Evolutionary conservation across 352 stramenopile species (phyloP).

Genomic region (Phytophthora rubi): DNA sequence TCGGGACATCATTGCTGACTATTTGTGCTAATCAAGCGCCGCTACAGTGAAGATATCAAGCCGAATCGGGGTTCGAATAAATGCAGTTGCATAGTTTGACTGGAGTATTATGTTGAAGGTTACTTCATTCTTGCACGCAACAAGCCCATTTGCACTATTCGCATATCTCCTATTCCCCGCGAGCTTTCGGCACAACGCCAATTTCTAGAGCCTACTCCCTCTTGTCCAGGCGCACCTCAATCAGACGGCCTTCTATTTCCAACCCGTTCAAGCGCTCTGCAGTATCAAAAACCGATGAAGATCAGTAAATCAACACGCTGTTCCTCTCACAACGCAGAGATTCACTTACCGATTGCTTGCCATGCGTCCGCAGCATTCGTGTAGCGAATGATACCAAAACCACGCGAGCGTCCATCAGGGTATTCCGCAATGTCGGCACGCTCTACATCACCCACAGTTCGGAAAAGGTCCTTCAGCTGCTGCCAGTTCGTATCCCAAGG

Average conservation of each 20-base stretch:
- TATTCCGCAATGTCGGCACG: conserved; percentile 64
- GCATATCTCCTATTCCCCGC: conserved; percentile 28
- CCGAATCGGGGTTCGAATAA: not conserved
- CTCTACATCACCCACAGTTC: conserved; percentile 70
- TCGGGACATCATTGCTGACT: conserved; percentile 20
- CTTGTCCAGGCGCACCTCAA: conserved; percentile 77
- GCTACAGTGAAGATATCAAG: not conserved
- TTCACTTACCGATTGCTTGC: conserved; percentile 67
- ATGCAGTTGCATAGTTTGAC: not conserved
- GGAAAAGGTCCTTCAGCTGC: conserved; percentile 73
- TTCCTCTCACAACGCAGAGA: not conserved
- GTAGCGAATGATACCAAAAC: conserved; percentile 79
- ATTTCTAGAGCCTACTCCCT: conserved; percentile 36
- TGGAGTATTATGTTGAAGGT: conserved; percentile 15
- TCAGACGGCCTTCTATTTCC: conserved; percentile 68
- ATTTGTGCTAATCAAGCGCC: conserved; percentile 22
- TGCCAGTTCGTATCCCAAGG: conserved; percentile 75
- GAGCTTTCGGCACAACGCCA: conserved; percentile 5
- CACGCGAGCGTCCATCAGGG: conserved; percentile 66
- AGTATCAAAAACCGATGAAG: not conserved
- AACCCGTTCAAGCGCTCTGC: conserved; percentile 68
- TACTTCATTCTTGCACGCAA: conserved; percentile 24
- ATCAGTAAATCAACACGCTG: not conserved
- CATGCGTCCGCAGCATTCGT: conserved; percentile 51
- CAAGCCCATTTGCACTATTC: conserved; percentile 23